These are phyloP conservation scores for Beauveria sp. DNA, from an alignment of 2,329 filamentous ascomycete species.

Conservation along the genomic window DNA sequence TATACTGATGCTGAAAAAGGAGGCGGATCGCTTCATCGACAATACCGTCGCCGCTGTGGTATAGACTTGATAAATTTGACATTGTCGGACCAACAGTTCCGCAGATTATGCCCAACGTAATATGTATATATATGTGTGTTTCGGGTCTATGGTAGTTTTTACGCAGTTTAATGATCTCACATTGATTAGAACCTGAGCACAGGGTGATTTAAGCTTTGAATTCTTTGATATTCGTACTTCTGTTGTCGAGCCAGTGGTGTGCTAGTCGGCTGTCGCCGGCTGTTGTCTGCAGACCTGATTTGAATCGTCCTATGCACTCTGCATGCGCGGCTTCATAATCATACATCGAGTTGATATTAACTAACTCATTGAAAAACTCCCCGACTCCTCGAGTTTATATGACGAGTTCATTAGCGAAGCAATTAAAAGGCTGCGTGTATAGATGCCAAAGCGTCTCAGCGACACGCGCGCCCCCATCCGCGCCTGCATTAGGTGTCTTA, in stretches of 20 bases:
- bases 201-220: too few relatives aligned
- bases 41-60: conserved; percentile 14
- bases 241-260: too few relatives aligned
- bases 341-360: background rate
- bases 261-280: too few relatives aligned
- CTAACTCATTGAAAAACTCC: background rate
- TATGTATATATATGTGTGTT: background rate
- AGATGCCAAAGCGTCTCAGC: conserved; percentile 9
- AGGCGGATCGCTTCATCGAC: conserved; percentile 17
- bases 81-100: too few relatives aligned
- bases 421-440: conserved; percentile 8
- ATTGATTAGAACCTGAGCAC: too few relatives aligned
- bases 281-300: too few relatives aligned
- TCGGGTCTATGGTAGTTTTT: too few relatives aligned
- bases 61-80: background rate
- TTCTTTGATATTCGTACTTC: too few relatives aligned
- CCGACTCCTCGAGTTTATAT: background rate
- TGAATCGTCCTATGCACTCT: too few relatives aligned
- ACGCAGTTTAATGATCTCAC: too few relatives aligned
- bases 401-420: conserved; percentile 8
- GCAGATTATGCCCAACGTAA: background rate
- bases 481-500: background rate
- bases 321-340: too few relatives aligned
- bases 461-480: background rate
- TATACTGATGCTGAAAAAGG: conserved; percentile 18